Conservation (phyloP, 179 eudicot genomes). For the Dionaea muscipula region DNA sequence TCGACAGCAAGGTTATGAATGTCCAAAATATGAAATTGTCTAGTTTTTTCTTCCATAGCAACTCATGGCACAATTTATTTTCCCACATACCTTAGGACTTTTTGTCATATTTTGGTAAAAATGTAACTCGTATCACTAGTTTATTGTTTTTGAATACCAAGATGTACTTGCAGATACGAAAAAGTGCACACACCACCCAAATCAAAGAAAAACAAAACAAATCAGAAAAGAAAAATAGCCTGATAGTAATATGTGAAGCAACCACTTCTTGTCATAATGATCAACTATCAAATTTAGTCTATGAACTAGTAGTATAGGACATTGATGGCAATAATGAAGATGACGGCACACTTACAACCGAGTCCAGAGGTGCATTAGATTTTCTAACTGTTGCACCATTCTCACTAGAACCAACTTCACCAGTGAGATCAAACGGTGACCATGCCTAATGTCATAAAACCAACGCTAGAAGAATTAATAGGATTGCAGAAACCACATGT, state of each 20-base stretch:
- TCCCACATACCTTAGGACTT: too few relatives aligned
- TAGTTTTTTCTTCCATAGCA: too few relatives aligned
- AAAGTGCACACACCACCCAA: too few relatives aligned
- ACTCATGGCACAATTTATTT: too few relatives aligned
- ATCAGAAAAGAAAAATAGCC: neutral
- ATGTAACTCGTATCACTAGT: too few relatives aligned
- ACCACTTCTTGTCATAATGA: neutral
- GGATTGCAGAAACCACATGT: neutral
- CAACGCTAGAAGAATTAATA: neutral
- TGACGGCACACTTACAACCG: conserved; percentile 33
- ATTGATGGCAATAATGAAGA: neutral
- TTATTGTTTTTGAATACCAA: too few relatives aligned
- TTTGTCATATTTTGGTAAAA: too few relatives aligned
- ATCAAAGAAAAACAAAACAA: neutral
- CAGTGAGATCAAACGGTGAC: conserved; percentile 57
- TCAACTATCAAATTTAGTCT: neutral
- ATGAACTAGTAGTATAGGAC: neutral
- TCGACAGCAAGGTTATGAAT: too few relatives aligned
- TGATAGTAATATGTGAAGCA: too few relatives aligned
- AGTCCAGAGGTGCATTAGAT: conserved; percentile 33
- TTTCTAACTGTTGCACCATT: conserved; percentile 19
- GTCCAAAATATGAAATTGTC: too few relatives aligned
- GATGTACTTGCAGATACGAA: too few relatives aligned
- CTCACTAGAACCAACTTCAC: conserved; percentile 27
- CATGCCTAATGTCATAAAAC: conserved; percentile 53